Evolutionary conservation across 306 rosid species (phyloP).

Genomic region (Rosa lucieae): DNA sequence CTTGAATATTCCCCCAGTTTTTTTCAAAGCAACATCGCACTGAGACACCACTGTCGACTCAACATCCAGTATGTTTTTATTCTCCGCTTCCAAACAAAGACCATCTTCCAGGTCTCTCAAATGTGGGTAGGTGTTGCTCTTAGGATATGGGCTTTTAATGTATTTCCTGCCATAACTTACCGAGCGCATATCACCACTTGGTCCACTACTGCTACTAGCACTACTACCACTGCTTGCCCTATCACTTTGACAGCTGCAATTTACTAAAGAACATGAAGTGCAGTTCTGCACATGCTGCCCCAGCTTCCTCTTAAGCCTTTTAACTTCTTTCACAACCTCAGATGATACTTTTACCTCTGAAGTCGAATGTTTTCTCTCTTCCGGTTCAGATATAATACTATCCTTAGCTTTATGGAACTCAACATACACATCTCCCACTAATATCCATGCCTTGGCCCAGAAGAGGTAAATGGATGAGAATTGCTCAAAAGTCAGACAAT

Average conservation of each 20-base stretch:
- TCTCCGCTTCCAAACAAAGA: slow-evolving; percentile 32
- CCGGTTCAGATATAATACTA: slow-evolving; percentile 45
- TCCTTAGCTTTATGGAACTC: slow-evolving; percentile 62
- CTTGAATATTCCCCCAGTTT: slow-evolving; percentile 85
- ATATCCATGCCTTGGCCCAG: slow-evolving; percentile 95
- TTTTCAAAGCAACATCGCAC: slow-evolving; percentile 38
- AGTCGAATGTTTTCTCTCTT: slow-evolving; percentile 48
- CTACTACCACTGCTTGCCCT: slow-evolving; percentile 97
- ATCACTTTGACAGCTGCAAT: slow-evolving; percentile 97
- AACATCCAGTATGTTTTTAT: slow-evolving; percentile 30
- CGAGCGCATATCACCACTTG: slow-evolving; percentile 31
- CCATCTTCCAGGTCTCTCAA: slow-evolving; percentile 42
- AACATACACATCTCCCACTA: slow-evolving; percentile 86
- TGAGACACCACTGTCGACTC: slow-evolving; percentile 39
- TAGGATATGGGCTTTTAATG: slow-evolving; percentile 46
- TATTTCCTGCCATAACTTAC: slow-evolving; percentile 60
- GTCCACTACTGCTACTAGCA: slow-evolving; percentile 70
- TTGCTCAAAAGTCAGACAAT: slow-evolving; percentile 49
- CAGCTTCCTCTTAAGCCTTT: slow-evolving; percentile 85
- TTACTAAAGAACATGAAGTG: slow-evolving; percentile 81
- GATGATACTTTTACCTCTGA: slow-evolving; percentile 76
- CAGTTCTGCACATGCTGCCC: slow-evolving; percentile 69
- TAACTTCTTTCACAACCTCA: slow-evolving; percentile 95
- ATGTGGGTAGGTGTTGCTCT: slow-evolving; percentile 38
- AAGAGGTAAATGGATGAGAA: slow-evolving; percentile 73